These are phyloP conservation scores for Hemileia vastatrix DNA, from an alignment of 1,284 basidiomycete species.

Conservation along the genomic window DNA sequence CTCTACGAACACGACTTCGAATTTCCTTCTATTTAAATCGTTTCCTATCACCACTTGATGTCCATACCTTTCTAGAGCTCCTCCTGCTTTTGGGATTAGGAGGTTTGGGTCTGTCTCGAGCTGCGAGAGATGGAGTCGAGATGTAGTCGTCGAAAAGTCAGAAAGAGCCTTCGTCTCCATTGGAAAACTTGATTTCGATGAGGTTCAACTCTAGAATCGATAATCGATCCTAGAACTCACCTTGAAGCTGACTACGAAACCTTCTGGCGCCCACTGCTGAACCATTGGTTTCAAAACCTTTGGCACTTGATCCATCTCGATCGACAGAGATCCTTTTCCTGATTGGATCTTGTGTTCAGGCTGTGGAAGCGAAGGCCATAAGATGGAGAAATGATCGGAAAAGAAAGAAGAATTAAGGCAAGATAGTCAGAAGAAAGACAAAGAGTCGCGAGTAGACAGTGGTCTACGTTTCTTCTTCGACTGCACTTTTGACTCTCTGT, in stretches of 20 bases:
- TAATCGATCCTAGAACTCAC: constrained; percentile 47
- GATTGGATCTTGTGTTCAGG: constrained; percentile 98
- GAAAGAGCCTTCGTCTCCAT: background rate
- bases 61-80: constrained; percentile 79
- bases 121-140: constrained; percentile 47
- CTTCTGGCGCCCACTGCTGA: constrained; percentile 81
- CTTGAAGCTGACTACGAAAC: constrained; percentile 94
- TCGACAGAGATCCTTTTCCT: constrained; percentile 68
- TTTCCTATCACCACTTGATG: constrained; percentile 97
- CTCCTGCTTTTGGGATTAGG: constrained; percentile 82
- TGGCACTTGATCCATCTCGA: constrained; percentile 98
- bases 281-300: constrained; percentile 89
- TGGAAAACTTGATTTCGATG: background rate
- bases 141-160: background rate
- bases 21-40: constrained; percentile 76
- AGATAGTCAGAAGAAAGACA: background rate
- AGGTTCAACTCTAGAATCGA: background rate
- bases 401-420: background rate
- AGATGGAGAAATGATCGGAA: background rate
- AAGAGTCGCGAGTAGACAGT: background rate
- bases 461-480: constrained; percentile 2
- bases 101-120: constrained; percentile 79
- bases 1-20: constrained; percentile 78
- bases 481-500: too few species aligned
- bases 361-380: constrained; percentile 47